Conservation (phyloP, 768 basidiomycete genomes). For the Leccinum sublutescens region DNA sequence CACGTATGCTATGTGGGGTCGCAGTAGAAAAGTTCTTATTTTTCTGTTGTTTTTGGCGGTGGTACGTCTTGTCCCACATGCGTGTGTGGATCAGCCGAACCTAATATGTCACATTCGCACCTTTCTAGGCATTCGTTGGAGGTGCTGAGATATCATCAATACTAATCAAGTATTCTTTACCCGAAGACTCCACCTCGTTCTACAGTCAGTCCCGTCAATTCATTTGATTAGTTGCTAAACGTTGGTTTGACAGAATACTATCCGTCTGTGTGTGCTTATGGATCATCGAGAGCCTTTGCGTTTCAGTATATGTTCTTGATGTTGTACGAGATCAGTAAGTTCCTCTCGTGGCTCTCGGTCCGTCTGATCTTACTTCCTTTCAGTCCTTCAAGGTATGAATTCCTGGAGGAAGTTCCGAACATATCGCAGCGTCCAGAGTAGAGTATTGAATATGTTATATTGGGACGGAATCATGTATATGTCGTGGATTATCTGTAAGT, state of each 20-base stretch:
- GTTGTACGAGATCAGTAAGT: conserved; percentile 25
- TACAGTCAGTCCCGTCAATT: conserved; percentile 18
- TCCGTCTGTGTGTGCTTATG: conserved; percentile 16
- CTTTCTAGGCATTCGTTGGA: conserved; percentile 16
- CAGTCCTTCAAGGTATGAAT: conserved; percentile 29
- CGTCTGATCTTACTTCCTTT: neutral
- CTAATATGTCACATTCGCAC: neutral
- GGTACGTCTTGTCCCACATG: conserved; percentile 6
- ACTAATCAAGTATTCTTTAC: conserved; percentile 11
- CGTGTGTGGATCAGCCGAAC: too few relatives aligned
- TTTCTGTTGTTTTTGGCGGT: conserved; percentile 20
- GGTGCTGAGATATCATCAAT: neutral
- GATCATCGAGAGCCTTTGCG: conserved; percentile 16
- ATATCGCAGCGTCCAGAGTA: conserved; percentile 19
- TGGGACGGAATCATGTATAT: conserved; percentile 32
- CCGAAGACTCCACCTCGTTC: conserved; percentile 15
- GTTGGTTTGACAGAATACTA: conserved; percentile 14
- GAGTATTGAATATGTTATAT: conserved; percentile 19
- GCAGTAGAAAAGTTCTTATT: conserved; percentile 14
- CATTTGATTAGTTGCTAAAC: neutral
- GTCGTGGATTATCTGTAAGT: conserved; percentile 21
- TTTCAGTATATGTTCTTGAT: conserved; percentile 17
- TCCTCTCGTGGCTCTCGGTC: neutral
- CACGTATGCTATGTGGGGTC: conserved; percentile 28
- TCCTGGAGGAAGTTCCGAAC: conserved; percentile 23